Percentiles rank a stretch among this genome's conserved stretches.
Evolutionary conservation across 2,329 filamentous ascomycete species (phyloP).

Genomic region (Grosmannia penicillata): DNA sequence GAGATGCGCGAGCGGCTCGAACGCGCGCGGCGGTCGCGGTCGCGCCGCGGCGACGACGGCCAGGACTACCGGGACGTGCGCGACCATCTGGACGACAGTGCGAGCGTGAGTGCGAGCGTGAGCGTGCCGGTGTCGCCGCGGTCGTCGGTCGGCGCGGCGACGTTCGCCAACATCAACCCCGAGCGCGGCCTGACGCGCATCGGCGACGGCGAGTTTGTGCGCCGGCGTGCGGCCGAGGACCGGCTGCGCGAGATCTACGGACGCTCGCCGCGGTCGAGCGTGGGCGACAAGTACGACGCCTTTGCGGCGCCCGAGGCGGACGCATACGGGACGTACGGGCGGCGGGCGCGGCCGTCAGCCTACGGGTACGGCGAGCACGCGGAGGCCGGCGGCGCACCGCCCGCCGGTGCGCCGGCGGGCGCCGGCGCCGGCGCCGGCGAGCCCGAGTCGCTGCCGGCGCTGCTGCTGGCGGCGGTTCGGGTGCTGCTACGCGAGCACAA

Average conservation of each 20-base stretch:
- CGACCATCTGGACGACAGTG: too few species aligned
- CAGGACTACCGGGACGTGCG: too few species aligned
- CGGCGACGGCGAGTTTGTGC: conserved; percentile 14
- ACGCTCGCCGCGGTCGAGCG: conserved; percentile 11
- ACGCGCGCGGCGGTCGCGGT: too few species aligned
- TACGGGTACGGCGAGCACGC: conserved; percentile 5
- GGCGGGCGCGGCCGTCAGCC: too few species aligned
- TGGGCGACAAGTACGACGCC: too few species aligned
- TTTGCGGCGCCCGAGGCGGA: neutral
- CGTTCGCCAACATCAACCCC: conserved; percentile 4
- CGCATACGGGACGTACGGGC: neutral
- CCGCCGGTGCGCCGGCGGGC: neutral
- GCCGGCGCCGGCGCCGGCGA: conserved; percentile 12
- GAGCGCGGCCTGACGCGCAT: conserved; percentile 2
- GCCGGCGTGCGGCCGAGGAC: conserved; percentile 30
- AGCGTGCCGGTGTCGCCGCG: too few species aligned
- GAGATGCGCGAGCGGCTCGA: too few species aligned
- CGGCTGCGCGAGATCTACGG: conserved; percentile 40
- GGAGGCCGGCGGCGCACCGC: conserved; percentile 8
- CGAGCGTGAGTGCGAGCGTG: too few species aligned
- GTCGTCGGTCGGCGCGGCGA: neutral
- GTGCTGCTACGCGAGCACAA: conserved; percentile 42
- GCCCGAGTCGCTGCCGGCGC: conserved; percentile 34
- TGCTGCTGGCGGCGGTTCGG: conserved; percentile 36
- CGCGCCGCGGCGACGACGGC: too few species aligned